Evolutionary conservation across 2,329 filamentous ascomycete species (phyloP).

Genomic region (Mycosphaerella arachidis): DNA sequence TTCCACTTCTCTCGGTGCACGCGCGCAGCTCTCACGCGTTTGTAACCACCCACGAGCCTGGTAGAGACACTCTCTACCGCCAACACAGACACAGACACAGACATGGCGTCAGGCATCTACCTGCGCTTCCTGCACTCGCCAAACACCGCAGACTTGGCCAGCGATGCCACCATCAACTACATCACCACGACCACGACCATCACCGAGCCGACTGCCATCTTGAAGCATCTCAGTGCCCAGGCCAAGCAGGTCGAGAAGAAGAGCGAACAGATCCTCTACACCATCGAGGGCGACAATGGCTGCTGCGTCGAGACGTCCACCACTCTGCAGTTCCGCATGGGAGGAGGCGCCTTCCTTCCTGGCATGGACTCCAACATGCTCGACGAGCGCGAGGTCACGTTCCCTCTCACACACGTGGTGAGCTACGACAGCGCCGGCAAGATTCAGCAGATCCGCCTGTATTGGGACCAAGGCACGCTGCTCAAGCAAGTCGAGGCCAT

Average conservation of each 20-base stretch:
- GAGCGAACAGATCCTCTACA: slow-evolving; percentile 68
- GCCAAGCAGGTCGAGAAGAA: slow-evolving; percentile 76
- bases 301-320: slow-evolving; percentile 77
- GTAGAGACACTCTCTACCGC: not conserved
- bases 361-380: slow-evolving; percentile 92
- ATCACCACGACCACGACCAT: slow-evolving; percentile 80
- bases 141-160: slow-evolving; percentile 40
- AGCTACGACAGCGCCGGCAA: slow-evolving; percentile 71
- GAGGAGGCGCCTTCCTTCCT: slow-evolving; percentile 82
- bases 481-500: slow-evolving; percentile 93
- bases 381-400: slow-evolving; percentile 69
- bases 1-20: not conserved
- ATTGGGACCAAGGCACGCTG: slow-evolving; percentile 92
- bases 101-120: slow-evolving; percentile 37
- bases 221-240: slow-evolving; percentile 73
- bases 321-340: slow-evolving; percentile 71
- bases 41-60: not conserved
- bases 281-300: slow-evolving; percentile 65
- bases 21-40: slow-evolving; percentile 6
- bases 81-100: not conserved
- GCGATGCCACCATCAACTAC: slow-evolving; percentile 61
- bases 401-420: slow-evolving; percentile 89
- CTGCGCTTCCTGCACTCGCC: slow-evolving; percentile 44
- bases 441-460: slow-evolving; percentile 81
- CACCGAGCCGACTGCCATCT: slow-evolving; percentile 66